A percentile compares a stretch with the other conserved stretches of the same genome.
phyloP scores from a whole-genome alignment of 768 basidiomycete species.

The Bullera alba region DNA sequence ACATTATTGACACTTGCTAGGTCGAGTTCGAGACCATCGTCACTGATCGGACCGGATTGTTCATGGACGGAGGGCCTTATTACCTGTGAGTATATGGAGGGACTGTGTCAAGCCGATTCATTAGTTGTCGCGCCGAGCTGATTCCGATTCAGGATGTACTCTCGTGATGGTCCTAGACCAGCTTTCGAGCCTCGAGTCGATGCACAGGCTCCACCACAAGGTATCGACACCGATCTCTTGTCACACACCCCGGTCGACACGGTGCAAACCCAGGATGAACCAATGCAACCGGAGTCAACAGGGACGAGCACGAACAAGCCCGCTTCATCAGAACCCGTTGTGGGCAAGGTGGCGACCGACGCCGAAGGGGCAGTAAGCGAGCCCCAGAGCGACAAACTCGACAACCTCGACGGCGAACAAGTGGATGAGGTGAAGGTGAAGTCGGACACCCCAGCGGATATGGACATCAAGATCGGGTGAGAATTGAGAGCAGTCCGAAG shows the following conservation, averaged over 20 bases:
- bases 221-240: not conserved
- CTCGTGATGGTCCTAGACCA: slow-evolving; percentile 10
- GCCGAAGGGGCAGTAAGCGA: not conserved
- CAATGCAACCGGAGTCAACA: no score
- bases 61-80: slow-evolving; percentile 37
- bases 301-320: not conserved
- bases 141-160: slow-evolving; percentile 9
- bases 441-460: not conserved
- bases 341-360: no score
- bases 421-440: no score
- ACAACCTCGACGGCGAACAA: not conserved
- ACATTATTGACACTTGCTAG: slow-evolving; percentile 3
- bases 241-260: not conserved
- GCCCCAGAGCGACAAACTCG: not conserved
- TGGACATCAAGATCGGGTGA: not conserved
- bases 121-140: no score
- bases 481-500: not conserved
- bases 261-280: no score
- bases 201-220: not conserved
- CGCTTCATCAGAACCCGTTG: no score
- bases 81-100: slow-evolving; percentile 13
- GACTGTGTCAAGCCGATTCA: no score
- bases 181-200: no score
- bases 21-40: slow-evolving; percentile 19
- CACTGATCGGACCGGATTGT: slow-evolving; percentile 29